Base-by-base conservation (phyloP, 495 filamentous ascomycete species). In the Oidiodendron maius region DNA sequence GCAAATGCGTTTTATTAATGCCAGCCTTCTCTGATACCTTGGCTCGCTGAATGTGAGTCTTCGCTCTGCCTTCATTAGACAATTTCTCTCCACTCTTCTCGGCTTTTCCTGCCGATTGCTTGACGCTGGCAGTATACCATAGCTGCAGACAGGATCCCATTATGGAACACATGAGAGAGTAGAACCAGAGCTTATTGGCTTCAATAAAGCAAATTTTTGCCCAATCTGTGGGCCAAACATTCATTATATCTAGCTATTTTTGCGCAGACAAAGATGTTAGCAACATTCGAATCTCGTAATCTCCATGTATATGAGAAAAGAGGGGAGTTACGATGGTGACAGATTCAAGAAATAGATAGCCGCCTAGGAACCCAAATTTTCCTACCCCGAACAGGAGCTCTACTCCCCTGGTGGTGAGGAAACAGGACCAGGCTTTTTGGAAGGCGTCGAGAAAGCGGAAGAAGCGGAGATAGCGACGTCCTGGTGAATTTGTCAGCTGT, bases 121-220 rank as follows among this genome's bases (percentile, higher is more conserved):
- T n/a, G n/a, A n/a, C n/a, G n/a, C n/a, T n/a, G n/a, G n/a, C n/a
- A n/a, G n/a, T n/a, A n/a, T n/a, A n/a, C n/a, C n/a, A n/a, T n/a
- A 53, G 44, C 42, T 41, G 17, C 44, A 54, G n/a, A n/a, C n/a
- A n/a, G 44, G 44, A 52, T 23, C 34, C 59, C 26, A 42, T 2
- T 36, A 60, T 53, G 1, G 51, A 56, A 22, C 36, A 57, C 2
- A 62, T 59, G 3, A 86, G 56, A 0, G 72, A 70, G 47, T 79
- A 77, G 45, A 84, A 77, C 82, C 82, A 86, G 57, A 83, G 81
- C 45, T 74, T 68, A 59, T 83, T 79, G 3, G 70, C 80, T 54
- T 85, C 77, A n/a, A 73, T 43, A 21, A 62, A 52, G 32, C 71
- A 30, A 11, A 58, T 59, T 18, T 51, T 34, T 0, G 64, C 60